These are phyloP conservation scores for Aegilops bicornis DNA, from an alignment of 176 grass and related monocot genomes.

Conservation along the genomic window DNA sequence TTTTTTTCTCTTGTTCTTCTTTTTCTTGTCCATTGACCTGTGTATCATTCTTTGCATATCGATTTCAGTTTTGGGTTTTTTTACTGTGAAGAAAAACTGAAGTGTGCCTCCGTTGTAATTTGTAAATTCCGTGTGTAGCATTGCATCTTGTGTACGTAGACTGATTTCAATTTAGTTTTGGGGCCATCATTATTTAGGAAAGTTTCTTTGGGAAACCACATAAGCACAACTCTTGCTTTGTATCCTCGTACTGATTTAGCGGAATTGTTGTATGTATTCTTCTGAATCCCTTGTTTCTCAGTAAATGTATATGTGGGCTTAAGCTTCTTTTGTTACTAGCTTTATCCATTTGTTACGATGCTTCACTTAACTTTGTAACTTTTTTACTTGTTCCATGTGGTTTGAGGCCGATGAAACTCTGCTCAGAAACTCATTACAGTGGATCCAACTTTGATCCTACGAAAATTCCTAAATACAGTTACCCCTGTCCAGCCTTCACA, in stretches of 20 bases:
- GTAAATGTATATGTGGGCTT: not conserved
- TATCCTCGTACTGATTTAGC: not conserved
- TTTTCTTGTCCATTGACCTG: conserved; percentile 29
- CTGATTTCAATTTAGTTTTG: not conserved
- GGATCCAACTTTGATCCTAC: not conserved
- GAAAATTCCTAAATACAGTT: not conserved
- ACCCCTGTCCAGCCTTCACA: not conserved
- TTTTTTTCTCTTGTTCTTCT: not conserved
- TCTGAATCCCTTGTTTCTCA: not conserved
- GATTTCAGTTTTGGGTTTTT: conserved; percentile 17
- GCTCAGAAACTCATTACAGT: not conserved
- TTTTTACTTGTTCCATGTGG: too few species aligned
- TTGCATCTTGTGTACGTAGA: conserved; percentile 11
- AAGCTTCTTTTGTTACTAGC: not conserved
- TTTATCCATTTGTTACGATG: not conserved
- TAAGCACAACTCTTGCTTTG: not conserved
- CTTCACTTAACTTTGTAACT: too few species aligned
- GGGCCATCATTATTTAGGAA: not conserved
- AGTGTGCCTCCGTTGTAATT: conserved; percentile 15
- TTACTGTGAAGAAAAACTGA: conserved; percentile 21
- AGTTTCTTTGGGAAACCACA: not conserved
- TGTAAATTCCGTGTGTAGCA: conserved; percentile 34
- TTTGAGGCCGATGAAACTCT: too few species aligned
- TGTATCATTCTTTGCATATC: conserved; percentile 38
- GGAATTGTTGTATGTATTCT: not conserved